Conservation (phyloP, 768 basidiomycete genomes). For the Leccinum incarnatum region DNA sequence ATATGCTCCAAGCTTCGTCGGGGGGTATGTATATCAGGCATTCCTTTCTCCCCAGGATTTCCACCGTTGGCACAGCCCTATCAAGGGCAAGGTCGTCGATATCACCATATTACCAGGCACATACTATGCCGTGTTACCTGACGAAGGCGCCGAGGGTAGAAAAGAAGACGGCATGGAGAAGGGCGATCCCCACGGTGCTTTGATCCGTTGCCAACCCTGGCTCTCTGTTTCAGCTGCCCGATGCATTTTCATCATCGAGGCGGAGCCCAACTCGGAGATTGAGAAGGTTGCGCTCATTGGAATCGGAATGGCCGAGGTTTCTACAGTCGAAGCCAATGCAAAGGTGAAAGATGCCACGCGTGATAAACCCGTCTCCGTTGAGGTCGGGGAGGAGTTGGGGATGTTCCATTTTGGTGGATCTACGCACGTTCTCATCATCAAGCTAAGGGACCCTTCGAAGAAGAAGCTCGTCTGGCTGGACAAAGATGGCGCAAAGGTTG, state of each 20-base stretch:
- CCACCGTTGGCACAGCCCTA: not conserved
- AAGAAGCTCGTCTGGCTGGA: not conserved
- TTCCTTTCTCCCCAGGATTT: not conserved
- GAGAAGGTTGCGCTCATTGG: not conserved
- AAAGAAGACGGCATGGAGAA: not conserved
- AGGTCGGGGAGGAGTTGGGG: not conserved
- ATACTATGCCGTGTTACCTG: not conserved
- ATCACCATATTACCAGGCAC: not conserved
- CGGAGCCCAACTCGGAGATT: not conserved
- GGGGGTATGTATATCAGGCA: not conserved
- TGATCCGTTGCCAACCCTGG: not conserved
- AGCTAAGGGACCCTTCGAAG: not conserved
- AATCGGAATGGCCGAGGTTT: too few species aligned
- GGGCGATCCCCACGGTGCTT: not conserved
- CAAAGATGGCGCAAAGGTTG: fast-evolving
- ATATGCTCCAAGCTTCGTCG: too few species aligned
- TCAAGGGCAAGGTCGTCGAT: not conserved
- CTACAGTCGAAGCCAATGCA: too few species aligned
- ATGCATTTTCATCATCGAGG: not conserved
- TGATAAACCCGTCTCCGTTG: not conserved
- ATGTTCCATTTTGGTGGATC: slow-evolving; percentile 67
- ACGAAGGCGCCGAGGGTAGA: not conserved
- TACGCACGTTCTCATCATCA: slow-evolving; percentile 43
- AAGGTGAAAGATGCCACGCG: too few species aligned
- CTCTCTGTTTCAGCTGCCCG: not conserved